These are phyloP conservation scores for Trebouxia sp. DNA, from an alignment of 139 green algal genomes.

Conservation along the genomic window DNA sequence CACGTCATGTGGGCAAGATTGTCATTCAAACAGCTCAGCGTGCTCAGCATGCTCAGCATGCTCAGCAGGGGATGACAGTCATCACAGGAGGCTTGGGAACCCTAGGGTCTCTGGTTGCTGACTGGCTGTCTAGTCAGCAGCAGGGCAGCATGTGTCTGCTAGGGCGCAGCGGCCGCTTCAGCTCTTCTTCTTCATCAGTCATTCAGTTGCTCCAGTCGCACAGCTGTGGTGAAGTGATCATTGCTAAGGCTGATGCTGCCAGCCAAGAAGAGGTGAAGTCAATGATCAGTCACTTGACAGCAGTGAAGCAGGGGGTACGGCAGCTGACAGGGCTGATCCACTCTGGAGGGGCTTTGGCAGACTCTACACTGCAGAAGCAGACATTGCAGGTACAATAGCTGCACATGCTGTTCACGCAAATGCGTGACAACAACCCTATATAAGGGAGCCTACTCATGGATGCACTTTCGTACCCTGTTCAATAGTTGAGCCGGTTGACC, in stretches of 20 bases:
- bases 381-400: background rate
- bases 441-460: no score
- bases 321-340: conserved; percentile 16
- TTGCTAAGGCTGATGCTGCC: background rate
- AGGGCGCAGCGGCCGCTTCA: background rate
- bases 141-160: background rate
- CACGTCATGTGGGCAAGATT: conserved; percentile 74
- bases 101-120: conserved; percentile 50
- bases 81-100: conserved; percentile 72
- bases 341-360: conserved; percentile 5
- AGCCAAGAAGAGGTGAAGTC: background rate
- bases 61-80: background rate
- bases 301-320: background rate
- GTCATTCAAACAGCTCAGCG: conserved; percentile 46
- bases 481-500: no score
- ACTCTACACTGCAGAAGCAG: conserved; percentile 8
- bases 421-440: no score
- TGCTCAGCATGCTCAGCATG: background rate
- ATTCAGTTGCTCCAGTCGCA: background rate
- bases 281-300: conserved; percentile 23
- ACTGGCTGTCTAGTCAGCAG: conserved; percentile 40
- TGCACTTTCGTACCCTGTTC: no score
- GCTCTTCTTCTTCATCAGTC: background rate
- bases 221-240: background rate
- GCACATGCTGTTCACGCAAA: no score